Conservation (phyloP, 2,329 filamentous ascomycete genomes). For the Colletotrichum phormii region DNA sequence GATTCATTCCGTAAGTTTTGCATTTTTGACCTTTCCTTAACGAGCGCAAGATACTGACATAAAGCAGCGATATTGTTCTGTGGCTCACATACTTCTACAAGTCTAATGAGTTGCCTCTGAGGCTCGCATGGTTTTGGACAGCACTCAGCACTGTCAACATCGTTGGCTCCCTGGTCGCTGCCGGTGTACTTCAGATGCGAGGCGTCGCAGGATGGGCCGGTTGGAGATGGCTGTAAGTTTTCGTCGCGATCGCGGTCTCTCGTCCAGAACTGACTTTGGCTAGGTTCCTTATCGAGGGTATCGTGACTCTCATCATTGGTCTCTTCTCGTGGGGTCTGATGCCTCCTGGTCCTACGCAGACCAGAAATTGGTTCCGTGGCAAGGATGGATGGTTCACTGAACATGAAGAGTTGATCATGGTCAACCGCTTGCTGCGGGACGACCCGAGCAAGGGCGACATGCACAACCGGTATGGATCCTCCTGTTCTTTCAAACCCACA, state of each 20-base stretch:
- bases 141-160: slow-evolving; percentile 42
- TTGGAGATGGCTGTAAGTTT: slow-evolving; percentile 54
- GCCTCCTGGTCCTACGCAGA: slow-evolving; percentile 60
- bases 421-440: slow-evolving; percentile 70
- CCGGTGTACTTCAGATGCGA: slow-evolving; percentile 49
- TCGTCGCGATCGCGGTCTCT: background rate
- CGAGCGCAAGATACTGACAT: background rate
- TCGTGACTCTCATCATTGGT: slow-evolving; percentile 54
- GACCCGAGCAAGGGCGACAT: slow-evolving; percentile 72
- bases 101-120: slow-evolving; percentile 44
- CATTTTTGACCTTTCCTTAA: too few relatives aligned
- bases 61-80: slow-evolving; percentile 42
- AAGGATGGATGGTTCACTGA: slow-evolving; percentile 72
- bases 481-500: fast-evolving
- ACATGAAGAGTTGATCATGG: slow-evolving; percentile 70
- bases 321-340: slow-evolving; percentile 58
- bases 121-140: slow-evolving; percentile 47
- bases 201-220: slow-evolving; percentile 51
- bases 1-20: slow-evolving; percentile 58
- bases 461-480: slow-evolving; percentile 60
- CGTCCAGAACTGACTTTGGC: background rate
- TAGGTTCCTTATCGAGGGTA: slow-evolving; percentile 64
- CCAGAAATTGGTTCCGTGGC: slow-evolving; percentile 67
- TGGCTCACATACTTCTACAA: slow-evolving; percentile 49
- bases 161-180: slow-evolving; percentile 60